Conservation (phyloP, 2,329 filamentous ascomycete genomes). For the Tolypocladium album region DNA sequence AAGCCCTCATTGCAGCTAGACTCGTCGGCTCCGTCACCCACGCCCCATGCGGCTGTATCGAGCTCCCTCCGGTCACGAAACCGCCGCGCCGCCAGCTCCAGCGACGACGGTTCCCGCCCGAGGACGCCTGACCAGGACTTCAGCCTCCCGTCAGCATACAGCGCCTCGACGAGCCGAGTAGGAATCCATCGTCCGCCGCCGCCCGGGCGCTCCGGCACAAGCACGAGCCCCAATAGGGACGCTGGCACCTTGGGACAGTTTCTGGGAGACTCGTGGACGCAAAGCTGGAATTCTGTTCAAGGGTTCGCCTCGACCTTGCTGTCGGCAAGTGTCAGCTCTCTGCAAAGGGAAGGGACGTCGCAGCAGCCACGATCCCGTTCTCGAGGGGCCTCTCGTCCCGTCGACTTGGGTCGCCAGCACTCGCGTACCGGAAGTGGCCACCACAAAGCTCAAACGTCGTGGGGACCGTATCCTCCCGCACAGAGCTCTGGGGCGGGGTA, state of each 20-base stretch:
- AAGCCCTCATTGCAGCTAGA: slow-evolving; percentile 26
- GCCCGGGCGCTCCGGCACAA: slow-evolving; percentile 21
- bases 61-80: slow-evolving; percentile 37
- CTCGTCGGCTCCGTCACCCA: slow-evolving; percentile 33
- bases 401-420: slow-evolving; percentile 9
- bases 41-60: slow-evolving; percentile 29
- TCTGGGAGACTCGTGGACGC: slow-evolving; percentile 39
- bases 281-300: slow-evolving; percentile 45
- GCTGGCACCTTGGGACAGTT: slow-evolving; percentile 27
- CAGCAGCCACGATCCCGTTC: neutral
- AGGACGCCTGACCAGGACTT: slow-evolving; percentile 8
- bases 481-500: slow-evolving; percentile 28
- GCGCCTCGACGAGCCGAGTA: slow-evolving; percentile 28
- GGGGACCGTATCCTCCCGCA: slow-evolving; percentile 41
- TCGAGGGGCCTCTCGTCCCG: slow-evolving; percentile 9
- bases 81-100: slow-evolving; percentile 29
- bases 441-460: slow-evolving; percentile 17
- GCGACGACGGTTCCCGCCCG: slow-evolving; percentile 21
- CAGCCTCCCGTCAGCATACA: slow-evolving; percentile 20
- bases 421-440: slow-evolving; percentile 7
- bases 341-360: neutral
- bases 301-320: slow-evolving; percentile 38
- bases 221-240: slow-evolving; percentile 13
- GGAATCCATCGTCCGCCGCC: slow-evolving; percentile 39
- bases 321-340: slow-evolving; percentile 14